Percentiles rank a stretch among this genome's conserved stretches.
Evolutionary conservation across 2,329 filamentous ascomycete genomes (phyloP).

Genomic region (Coniochaeta sp.): DNA sequence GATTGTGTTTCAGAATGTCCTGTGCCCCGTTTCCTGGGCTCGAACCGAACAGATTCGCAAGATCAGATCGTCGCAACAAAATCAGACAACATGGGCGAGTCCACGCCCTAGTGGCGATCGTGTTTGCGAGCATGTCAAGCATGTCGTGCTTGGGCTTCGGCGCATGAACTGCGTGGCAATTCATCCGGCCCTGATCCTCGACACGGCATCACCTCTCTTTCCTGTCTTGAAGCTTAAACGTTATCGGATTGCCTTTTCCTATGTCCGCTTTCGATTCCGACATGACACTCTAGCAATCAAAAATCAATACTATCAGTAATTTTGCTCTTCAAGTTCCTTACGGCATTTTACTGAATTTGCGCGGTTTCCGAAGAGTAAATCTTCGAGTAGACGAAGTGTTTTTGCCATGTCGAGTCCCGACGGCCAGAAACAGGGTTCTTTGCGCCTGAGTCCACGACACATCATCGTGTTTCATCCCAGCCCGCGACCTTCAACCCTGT

Average conservation of each 20-base stretch:
- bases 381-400: background rate
- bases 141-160: background rate
- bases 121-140: background rate
- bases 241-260: background rate
- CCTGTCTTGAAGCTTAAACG: background rate
- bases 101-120: background rate
- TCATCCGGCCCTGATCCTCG: slow-evolving; percentile 1
- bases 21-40: background rate
- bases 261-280: background rate
- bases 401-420: background rate
- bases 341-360: too few species aligned
- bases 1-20: background rate
- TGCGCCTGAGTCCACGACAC: background rate
- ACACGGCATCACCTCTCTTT: background rate
- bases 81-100: background rate
- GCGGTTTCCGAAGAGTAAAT: too few species aligned
- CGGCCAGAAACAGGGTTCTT: background rate
- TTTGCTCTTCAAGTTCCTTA: too few species aligned
- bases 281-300: background rate
- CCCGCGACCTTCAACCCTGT: background rate
- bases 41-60: background rate
- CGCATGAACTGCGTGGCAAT: background rate
- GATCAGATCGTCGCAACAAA: background rate
- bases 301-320: too few species aligned
- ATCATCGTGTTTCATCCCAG: slow-evolving; percentile 1